phyloP scores from a whole-genome alignment of 176 grass and related monocot species.

The Cenchrus purpureus region DNA sequence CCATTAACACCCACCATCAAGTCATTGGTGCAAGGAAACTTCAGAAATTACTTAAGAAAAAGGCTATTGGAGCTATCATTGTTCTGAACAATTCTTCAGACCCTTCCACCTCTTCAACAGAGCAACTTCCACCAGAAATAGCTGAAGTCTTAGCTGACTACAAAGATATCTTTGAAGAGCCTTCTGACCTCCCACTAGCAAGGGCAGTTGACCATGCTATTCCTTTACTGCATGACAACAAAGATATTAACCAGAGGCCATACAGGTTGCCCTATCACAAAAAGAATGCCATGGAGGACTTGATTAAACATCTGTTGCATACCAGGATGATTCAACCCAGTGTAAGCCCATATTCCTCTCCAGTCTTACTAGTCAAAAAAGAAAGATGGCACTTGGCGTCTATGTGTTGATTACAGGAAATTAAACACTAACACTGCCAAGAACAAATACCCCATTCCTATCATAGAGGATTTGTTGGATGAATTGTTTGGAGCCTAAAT shows the following conservation, averaged over 20 bases:
- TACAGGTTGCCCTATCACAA: not conserved
- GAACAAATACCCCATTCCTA: not conserved
- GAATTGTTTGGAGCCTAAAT: not conserved
- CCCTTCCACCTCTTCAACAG: not conserved
- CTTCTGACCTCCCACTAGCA: no score
- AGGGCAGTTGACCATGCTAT: no score
- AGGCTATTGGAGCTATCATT: not conserved
- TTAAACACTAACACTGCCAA: not conserved
- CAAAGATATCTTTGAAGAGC: no score
- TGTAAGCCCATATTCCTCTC: not conserved
- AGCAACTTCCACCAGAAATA: not conserved
- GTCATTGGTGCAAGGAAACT: no score
- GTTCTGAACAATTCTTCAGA: no score
- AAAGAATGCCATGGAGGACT: not conserved
- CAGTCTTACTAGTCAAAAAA: not conserved
- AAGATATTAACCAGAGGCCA: not conserved
- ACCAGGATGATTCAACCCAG: not conserved
- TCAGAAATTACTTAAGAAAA: not conserved
- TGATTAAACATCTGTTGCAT: not conserved
- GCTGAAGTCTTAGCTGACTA: not conserved
- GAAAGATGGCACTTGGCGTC: not conserved
- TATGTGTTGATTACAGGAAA: not conserved
- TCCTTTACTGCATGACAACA: fast-evolving
- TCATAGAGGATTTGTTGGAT: not conserved
- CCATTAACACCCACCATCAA: fast-evolving